Percentiles rank a stretch among this genome's conserved stretches.
These are phyloP conservation scores for Moesziomyces globuligerus DNA, from an alignment of 1,284 basidiomycete genomes.

Conservation along the genomic window DNA sequence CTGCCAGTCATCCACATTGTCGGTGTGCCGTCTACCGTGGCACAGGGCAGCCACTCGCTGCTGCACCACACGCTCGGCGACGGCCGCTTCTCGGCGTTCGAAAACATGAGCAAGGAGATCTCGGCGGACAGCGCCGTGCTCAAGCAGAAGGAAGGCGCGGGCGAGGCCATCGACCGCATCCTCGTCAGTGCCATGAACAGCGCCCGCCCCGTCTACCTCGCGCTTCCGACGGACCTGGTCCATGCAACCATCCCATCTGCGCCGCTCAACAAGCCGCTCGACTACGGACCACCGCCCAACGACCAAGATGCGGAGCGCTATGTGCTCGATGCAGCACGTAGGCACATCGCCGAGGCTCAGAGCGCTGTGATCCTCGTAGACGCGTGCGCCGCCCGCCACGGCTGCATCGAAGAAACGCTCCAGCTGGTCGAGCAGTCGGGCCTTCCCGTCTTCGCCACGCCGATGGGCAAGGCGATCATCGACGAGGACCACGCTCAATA, in stretches of 20 bases:
- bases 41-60: constrained; percentile 72
- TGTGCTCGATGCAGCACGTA: constrained; percentile 72
- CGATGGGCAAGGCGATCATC: constrained; percentile 88
- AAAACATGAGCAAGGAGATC: constrained; percentile 79
- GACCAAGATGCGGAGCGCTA: constrained; percentile 75
- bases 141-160: constrained; percentile 66
- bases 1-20: constrained; percentile 92
- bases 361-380: constrained; percentile 85
- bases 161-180: constrained; percentile 80
- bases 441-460: constrained; percentile 71
- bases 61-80: constrained; percentile 68
- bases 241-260: constrained; percentile 76
- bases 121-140: constrained; percentile 75
- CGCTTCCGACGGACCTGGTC: constrained; percentile 86
- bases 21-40: constrained; percentile 80
- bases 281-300: constrained; percentile 67
- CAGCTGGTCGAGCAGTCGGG: constrained; percentile 78
- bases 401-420: constrained; percentile 76
- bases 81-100: constrained; percentile 76
- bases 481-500: constrained; percentile 84
- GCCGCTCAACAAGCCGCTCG: constrained; percentile 73
- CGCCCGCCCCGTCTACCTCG: constrained; percentile 87
- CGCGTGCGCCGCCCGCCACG: constrained; percentile 85
- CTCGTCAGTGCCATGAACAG: constrained; percentile 77
- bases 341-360: constrained; percentile 74